Evolutionary conservation across 371 early-diverging fungal genomes (phyloP).

Genomic region (Rhizomucor pusillus): DNA sequence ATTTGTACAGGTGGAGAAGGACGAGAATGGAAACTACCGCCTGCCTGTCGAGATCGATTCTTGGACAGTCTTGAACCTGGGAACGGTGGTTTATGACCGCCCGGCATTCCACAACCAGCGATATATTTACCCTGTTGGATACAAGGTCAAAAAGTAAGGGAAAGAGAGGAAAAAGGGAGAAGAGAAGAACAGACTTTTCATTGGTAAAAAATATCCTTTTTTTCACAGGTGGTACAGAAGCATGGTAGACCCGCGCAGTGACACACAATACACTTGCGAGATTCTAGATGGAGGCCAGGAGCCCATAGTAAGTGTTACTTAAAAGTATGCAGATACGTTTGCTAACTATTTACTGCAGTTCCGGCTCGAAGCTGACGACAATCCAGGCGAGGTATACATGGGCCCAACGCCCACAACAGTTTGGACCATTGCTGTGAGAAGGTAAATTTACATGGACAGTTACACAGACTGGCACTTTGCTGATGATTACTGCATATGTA

Average conservation of each 20-base stretch:
- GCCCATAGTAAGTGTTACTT: slow-evolving; percentile 44
- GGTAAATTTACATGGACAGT: not conserved
- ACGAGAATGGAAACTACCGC: slow-evolving; percentile 66
- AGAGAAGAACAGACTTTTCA: not conserved
- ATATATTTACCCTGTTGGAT: slow-evolving; percentile 92
- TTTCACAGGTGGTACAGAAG: slow-evolving; percentile 66
- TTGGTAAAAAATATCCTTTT: slow-evolving; percentile 1
- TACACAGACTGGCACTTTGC: not conserved
- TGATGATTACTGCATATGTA: not conserved
- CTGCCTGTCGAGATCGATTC: slow-evolving; percentile 80
- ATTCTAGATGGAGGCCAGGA: slow-evolving; percentile 82
- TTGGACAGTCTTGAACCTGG: slow-evolving; percentile 70
- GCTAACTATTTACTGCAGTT: slow-evolving; percentile 4
- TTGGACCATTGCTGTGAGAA: slow-evolving; percentile 50
- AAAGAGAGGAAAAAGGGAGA: not conserved
- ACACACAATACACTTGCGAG: slow-evolving; percentile 74
- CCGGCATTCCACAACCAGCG: slow-evolving; percentile 84
- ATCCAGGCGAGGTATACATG: slow-evolving; percentile 26
- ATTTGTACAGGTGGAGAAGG: slow-evolving; percentile 58
- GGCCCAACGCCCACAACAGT: slow-evolving; percentile 55
- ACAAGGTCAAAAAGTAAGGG: slow-evolving; percentile 59
- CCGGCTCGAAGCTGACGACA: slow-evolving; percentile 46
- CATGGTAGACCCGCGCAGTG: slow-evolving; percentile 68
- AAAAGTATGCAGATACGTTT: not conserved
- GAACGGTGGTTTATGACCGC: slow-evolving; percentile 70